Percentiles rank a stretch among this genome's conserved stretches.
Conservation (phyloP, 169 alveolate species). For the Plasmodium inui region DNA sequence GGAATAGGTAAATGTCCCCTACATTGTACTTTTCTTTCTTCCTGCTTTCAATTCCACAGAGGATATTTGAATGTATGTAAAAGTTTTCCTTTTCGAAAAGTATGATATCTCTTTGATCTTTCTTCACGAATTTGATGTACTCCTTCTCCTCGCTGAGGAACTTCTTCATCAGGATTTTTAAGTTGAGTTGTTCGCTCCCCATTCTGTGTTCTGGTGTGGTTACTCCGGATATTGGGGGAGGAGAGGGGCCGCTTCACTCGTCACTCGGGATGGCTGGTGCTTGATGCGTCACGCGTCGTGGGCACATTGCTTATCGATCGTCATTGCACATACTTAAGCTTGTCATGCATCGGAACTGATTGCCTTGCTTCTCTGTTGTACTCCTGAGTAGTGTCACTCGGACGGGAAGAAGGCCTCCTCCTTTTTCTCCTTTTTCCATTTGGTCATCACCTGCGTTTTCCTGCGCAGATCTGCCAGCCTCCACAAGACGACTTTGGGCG, state of each 20-base stretch:
- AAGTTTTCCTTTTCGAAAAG: constrained; percentile 65
- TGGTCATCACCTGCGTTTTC: constrained; percentile 2
- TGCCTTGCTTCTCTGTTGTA: not conserved
- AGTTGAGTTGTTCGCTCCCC: constrained; percentile 32
- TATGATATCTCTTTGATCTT: constrained; percentile 53
- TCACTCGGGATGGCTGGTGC: not conserved
- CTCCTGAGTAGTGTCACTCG: not conserved
- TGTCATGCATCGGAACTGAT: not conserved
- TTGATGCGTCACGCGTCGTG: not conserved
- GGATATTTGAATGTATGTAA: constrained; percentile 40
- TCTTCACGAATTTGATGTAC: constrained; percentile 33
- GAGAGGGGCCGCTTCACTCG: not conserved
- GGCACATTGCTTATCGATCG: not conserved
- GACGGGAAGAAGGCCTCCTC: not conserved
- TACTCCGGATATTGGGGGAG: not conserved
- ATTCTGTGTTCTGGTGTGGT: not conserved
- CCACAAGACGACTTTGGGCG: not conserved
- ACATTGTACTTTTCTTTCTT: constrained; percentile 63
- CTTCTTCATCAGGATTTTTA: constrained; percentile 45
- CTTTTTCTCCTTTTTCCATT: not conserved
- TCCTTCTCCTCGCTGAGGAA: constrained; percentile 50
- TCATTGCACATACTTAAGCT: not conserved
- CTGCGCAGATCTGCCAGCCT: not conserved
- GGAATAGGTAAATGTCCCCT: constrained; percentile 61
- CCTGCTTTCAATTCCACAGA: constrained; percentile 75